phyloP scores from a whole-genome alignment of 306 rosid genomes.

The Pyrus pyrifolia region DNA sequence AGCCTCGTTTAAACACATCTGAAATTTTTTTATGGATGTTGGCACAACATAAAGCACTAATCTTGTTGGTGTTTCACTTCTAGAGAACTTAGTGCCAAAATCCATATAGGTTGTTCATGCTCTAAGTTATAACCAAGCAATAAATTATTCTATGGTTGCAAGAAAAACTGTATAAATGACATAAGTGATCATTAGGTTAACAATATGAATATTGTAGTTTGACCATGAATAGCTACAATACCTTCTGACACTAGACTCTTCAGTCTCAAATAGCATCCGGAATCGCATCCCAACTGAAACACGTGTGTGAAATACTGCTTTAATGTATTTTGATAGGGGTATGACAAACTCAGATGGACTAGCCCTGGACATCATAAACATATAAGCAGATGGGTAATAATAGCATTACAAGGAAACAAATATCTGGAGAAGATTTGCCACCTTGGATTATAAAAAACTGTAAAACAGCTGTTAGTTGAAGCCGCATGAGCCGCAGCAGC shows the following conservation, averaged over 20 bases:
- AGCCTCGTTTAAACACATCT: neutral
- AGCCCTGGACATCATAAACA: constrained; percentile 51
- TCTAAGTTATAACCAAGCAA: neutral
- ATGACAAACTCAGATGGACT: constrained; percentile 87
- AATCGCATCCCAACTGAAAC: constrained; percentile 93
- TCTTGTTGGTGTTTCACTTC: neutral
- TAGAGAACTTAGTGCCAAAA: neutral
- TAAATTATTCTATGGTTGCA: neutral
- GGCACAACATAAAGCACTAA: neutral
- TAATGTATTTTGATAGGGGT: constrained; percentile 72
- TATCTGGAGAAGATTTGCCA: constrained; percentile 22
- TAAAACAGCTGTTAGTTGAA: constrained; percentile 80
- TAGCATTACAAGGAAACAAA: neutral
- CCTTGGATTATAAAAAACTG: constrained; percentile 88
- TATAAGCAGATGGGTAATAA: constrained; percentile 5
- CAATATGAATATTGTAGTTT: neutral
- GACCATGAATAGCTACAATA: constrained; percentile 14
- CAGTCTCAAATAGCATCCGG: constrained; percentile 88
- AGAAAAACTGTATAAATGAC: neutral
- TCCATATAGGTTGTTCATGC: neutral
- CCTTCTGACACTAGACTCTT: constrained; percentile 90
- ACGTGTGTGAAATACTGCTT: constrained; percentile 82
- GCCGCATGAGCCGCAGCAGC: constrained; percentile 97
- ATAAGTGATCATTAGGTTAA: neutral
- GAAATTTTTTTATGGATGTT: neutral